Conservation (phyloP, 441 rosid species). For the Jatropha podagrica region DNA sequence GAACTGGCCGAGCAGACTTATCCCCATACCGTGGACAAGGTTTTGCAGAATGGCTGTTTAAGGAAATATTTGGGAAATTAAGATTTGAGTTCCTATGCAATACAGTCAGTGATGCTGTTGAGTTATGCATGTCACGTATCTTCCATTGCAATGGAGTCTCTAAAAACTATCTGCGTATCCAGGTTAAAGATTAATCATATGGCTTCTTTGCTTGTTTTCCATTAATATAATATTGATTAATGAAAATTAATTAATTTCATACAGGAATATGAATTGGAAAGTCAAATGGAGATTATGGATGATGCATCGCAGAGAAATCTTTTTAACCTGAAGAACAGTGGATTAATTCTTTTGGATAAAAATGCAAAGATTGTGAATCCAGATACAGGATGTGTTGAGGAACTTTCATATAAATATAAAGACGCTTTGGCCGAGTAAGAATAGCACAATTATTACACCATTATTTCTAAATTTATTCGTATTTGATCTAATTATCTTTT, state of each 20-base stretch:
- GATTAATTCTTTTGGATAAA: neutral
- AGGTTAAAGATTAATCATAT: neutral
- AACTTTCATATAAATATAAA: neutral
- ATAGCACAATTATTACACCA: too few relatives aligned
- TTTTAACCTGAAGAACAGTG: neutral
- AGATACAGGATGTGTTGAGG: neutral
- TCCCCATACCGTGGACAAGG: neutral
- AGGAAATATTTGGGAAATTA: neutral
- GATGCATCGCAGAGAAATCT: neutral
- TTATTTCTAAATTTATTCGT: too few relatives aligned
- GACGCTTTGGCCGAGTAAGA: constrained; percentile 3
- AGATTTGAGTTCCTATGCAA: neutral
- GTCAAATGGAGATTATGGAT: neutral
- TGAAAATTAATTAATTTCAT: neutral
- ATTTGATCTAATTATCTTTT: neutral
- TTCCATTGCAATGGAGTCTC: neutral
- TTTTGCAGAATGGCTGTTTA: constrained; percentile 5
- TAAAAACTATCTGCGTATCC: constrained; percentile 1
- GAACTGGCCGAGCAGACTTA: neutral
- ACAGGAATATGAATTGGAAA: neutral
- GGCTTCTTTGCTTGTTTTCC: too few relatives aligned
- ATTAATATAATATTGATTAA: too few relatives aligned
- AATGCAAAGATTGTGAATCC: neutral
- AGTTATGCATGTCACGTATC: neutral
- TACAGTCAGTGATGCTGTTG: neutral